phyloP scores from a whole-genome alignment of 1,284 basidiomycete genomes.

The Rhodotorula sp. region DNA sequence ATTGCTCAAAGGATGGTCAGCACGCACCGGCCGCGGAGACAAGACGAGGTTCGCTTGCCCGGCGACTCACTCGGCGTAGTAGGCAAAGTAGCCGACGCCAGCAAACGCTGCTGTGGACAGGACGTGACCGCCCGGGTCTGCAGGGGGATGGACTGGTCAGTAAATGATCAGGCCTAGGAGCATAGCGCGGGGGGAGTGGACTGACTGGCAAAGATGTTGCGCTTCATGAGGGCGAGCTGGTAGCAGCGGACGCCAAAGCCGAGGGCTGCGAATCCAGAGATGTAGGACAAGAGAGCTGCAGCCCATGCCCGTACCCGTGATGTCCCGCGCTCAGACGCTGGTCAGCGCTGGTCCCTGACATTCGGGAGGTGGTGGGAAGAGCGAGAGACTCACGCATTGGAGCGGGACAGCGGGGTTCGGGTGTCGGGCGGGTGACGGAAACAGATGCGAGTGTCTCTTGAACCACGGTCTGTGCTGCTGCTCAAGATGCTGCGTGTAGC shows the following conservation, averaged over 20 bases:
- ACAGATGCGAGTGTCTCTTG: no score
- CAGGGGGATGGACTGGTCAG: no score
- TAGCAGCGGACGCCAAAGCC: slow-evolving; percentile 45
- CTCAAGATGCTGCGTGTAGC: no score
- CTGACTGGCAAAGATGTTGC: slow-evolving; percentile 45
- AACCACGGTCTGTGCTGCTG: no score
- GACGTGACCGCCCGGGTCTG: slow-evolving; percentile 46
- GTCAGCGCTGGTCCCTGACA: no score
- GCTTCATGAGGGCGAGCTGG: slow-evolving; percentile 45
- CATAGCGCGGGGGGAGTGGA: neutral
- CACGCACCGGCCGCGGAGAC: neutral
- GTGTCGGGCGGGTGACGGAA: no score
- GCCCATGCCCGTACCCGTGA: neutral
- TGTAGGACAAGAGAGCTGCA: slow-evolving; percentile 19
- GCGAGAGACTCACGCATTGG: no score
- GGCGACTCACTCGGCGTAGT: slow-evolving; percentile 39
- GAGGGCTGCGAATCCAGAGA: slow-evolving; percentile 35
- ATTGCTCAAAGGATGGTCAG: neutral
- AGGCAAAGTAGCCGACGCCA: slow-evolving; percentile 40
- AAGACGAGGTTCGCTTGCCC: neutral
- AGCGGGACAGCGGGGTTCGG: no score
- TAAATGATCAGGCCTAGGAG: neutral
- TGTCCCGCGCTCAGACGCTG: no score
- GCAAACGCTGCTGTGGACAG: slow-evolving; percentile 41
- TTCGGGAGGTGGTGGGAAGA: no score